Conservation (phyloP, 2,329 filamentous ascomycete species). For the Neobulgaria alba region DNA sequence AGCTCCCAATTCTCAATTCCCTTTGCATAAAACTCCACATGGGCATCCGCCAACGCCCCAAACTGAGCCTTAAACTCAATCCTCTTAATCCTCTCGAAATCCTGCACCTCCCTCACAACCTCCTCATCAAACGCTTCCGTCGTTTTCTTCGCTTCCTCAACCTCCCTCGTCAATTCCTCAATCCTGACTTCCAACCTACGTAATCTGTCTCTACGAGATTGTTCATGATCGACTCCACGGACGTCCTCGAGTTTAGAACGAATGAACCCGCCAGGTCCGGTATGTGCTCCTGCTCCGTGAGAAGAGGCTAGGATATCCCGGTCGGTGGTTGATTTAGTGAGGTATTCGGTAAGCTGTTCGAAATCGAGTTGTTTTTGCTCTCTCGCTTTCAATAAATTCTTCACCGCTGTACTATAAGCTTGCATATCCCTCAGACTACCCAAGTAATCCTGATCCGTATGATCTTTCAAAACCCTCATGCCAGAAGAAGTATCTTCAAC, state of each 20-base stretch:
- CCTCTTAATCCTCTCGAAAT: constrained; percentile 95
- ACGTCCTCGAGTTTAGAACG: constrained; percentile 94
- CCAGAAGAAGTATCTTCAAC: constrained; percentile 77
- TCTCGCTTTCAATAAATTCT: constrained; percentile 79
- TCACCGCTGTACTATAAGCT: constrained; percentile 81
- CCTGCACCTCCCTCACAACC: constrained; percentile 82
- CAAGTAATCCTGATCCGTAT: constrained; percentile 93
- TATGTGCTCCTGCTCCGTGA: constrained; percentile 51
- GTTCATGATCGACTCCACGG: constrained; percentile 91
- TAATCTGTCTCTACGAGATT: constrained; percentile 74
- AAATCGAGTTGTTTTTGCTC: constrained; percentile 98
- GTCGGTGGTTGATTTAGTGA: constrained; percentile 81
- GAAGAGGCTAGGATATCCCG: constrained; percentile 60
- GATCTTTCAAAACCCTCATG: constrained; percentile 72
- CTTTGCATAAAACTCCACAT: constrained; percentile 77
- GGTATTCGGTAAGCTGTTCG: constrained; percentile 90
- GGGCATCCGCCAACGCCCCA: constrained; percentile 71
- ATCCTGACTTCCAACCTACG: constrained; percentile 89
- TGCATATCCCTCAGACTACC: constrained; percentile 92
- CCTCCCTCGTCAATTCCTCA: constrained; percentile 81
- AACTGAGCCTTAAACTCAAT: constrained; percentile 85
- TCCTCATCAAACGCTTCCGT: constrained; percentile 94
- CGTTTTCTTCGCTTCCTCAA: constrained; percentile 77
- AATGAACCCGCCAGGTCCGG: constrained; percentile 77
- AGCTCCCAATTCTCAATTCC: constrained; percentile 79